Base-by-base conservation (phyloP, 352 stramenopile genomes). In the Pythium phragmiticola region DNA sequence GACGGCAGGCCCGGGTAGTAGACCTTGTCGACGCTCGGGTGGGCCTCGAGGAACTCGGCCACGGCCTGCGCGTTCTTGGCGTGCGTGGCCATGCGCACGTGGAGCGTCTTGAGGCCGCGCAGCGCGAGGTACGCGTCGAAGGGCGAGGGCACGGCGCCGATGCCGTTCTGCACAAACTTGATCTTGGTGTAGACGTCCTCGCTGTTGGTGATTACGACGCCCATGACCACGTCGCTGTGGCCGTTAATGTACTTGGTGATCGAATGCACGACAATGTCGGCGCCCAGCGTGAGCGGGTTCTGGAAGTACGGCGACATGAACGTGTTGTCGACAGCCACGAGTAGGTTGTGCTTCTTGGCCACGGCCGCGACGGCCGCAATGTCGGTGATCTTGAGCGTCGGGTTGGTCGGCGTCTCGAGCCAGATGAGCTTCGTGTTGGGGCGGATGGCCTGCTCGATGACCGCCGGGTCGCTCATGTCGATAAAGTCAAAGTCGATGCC, bases 231-330 rank as follows among this genome's bases (percentile, higher is more conserved):
- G 60, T 97, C 94, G 66, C 95, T 98, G 78, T 98, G 94, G 58
- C 94, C 94, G 70, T 97, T 96, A 69, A 98, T 98, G 80, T 97
- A 98, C 84, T 98, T 98, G 74, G 95, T 98, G 66, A 97, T 83
- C 62, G 84, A 97, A 77, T 98, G 94, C 55, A 98, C 83, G 36
- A 96, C 92, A 23, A 98, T 79, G 72, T 98, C 92, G 36, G 86
- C 90, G 43, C 95, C 95, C 21, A 97, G 80, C 52, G 89, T 82
- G 17, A 98, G 77, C 12, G 95, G 95, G 68, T 94, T 95, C 72
- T 94, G 87, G 72, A 98, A 95, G 70, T 98, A 96, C 0, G 92
- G 92, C 47, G 88, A 94, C 70, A 94, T 92, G 72, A 98, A 98
- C 33, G 95, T 98, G 73, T 96, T 96, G 77, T 98, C 95, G 42